Percentiles rank a stretch among this genome's conserved stretches.
Evolutionary conservation across 192 early-diverging fungal genomes (phyloP).

Genomic region (Podila minutissima): DNA sequence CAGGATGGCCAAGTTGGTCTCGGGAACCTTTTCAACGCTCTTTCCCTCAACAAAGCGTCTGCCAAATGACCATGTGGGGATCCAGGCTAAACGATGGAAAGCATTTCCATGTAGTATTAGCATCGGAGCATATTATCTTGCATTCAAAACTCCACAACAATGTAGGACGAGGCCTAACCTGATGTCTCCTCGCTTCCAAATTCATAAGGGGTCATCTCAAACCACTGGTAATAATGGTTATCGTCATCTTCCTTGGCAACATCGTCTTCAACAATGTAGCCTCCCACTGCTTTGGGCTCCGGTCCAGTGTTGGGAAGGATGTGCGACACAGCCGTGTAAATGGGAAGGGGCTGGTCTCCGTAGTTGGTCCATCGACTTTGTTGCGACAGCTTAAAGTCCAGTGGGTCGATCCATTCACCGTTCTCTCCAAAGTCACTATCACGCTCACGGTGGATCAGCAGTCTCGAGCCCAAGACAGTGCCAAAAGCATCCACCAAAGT

Average conservation of each 20-base stretch:
- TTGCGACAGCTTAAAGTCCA: conserved; percentile 64
- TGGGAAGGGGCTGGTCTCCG: conserved; percentile 76
- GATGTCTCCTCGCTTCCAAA: conserved; percentile 79
- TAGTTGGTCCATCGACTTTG: conserved; percentile 65
- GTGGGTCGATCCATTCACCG: conserved; percentile 49
- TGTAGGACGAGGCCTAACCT: conserved; percentile 43
- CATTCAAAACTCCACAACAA: not conserved
- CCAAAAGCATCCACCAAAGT: conserved; percentile 71
- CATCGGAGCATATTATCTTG: not conserved
- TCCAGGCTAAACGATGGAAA: conserved; percentile 60
- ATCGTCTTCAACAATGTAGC: conserved; percentile 39
- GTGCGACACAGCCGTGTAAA: conserved; percentile 81
- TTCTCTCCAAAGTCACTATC: conserved; percentile 48
- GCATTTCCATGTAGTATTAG: not conserved
- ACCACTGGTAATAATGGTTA: conserved; percentile 74
- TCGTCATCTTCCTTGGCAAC: conserved; percentile 45
- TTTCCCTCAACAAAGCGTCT: conserved; percentile 73
- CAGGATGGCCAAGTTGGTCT: conserved; percentile 72
- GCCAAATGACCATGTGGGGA: conserved; percentile 84
- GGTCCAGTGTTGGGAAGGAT: conserved; percentile 59
- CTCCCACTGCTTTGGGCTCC: conserved; percentile 13
- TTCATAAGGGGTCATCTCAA: conserved; percentile 85
- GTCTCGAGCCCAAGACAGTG: conserved; percentile 53
- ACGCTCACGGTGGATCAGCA: conserved; percentile 52
- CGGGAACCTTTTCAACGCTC: conserved; percentile 68